These are phyloP conservation scores for Senna tora DNA, from an alignment of 306 rosid genomes.

Conservation along the genomic window DNA sequence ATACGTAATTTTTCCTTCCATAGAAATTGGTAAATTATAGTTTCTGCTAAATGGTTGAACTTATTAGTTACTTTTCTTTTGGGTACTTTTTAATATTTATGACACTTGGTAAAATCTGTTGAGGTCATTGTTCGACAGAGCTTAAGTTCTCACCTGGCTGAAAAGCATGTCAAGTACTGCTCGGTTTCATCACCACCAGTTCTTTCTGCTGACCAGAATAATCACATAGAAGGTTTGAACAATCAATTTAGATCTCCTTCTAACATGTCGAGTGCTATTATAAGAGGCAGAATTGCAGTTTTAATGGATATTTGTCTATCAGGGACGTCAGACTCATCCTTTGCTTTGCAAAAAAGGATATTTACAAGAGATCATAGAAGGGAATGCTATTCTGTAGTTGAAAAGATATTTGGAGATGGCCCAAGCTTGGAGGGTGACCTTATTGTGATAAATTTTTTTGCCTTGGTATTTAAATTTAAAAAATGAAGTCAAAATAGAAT, in stretches of 20 bases:
- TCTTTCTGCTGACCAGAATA: conserved; percentile 53
- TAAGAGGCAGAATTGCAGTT: conserved; percentile 20
- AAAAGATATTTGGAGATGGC: conserved; percentile 65
- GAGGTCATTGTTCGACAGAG: conserved; percentile 50
- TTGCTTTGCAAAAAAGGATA: conserved; percentile 57
- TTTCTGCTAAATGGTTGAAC: background rate
- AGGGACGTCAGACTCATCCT: conserved; percentile 51
- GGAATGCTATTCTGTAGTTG: conserved; percentile 63
- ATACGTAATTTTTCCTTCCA: background rate
- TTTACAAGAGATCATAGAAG: conserved; percentile 57
- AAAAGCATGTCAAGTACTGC: conserved; percentile 55
- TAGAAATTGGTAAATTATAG: background rate
- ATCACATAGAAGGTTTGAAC: conserved; percentile 55
- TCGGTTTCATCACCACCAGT: conserved; percentile 75
- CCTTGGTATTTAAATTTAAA: conserved; percentile 56
- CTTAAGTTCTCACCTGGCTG: conserved; percentile 58
- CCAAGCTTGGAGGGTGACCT: conserved; percentile 61
- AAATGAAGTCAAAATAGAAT: conserved; percentile 15
- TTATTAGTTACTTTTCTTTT: conserved; percentile 21
- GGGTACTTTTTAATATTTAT: conserved; percentile 1
- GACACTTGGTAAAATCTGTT: conserved; percentile 10
- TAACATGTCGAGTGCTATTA: background rate
- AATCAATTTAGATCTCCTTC: conserved; percentile 31
- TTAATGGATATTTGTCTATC: conserved; percentile 37
- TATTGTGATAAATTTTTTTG: conserved; percentile 79